Evolutionary conservation across 2,329 filamentous ascomycete species (phyloP).

Genomic region (Pyrenophora seminiperda): DNA sequence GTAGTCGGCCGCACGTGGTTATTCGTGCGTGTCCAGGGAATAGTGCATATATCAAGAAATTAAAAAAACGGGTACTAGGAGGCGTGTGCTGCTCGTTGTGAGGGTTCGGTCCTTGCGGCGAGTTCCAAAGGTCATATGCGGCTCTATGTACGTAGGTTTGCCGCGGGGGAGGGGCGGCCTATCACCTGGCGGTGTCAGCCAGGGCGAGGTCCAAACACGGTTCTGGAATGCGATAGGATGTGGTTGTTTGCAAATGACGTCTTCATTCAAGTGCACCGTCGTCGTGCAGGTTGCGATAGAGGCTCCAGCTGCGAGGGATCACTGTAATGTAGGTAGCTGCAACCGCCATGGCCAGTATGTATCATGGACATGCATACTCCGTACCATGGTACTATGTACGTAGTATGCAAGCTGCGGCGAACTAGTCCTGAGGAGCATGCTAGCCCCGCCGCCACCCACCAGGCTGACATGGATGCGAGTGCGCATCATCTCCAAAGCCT

Average conservation of each 20-base stretch:
- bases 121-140: constrained; percentile 15
- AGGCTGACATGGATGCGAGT: neutral
- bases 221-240: constrained; percentile 1
- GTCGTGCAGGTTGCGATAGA: neutral
- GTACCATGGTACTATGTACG: too few relatives aligned
- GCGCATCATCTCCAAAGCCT: constrained; percentile 14
- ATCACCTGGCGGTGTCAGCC: constrained; percentile 14
- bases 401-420: constrained; percentile 11
- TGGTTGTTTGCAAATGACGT: neutral
- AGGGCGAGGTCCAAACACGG: constrained; percentile 4
- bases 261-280: neutral
- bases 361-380: constrained; percentile 3
- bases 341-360: neutral
- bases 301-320: neutral
- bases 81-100: neutral
- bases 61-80: neutral
- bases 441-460: constrained; percentile 12
- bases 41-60: neutral
- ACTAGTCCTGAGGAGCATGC: constrained; percentile 2
- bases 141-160: constrained; percentile 8
- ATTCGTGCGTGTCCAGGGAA: neutral
- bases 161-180: constrained; percentile 14
- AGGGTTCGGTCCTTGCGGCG: neutral
- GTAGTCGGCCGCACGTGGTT: neutral
- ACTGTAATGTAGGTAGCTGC: neutral